Evolutionary conservation across 352 stramenopile genomes (phyloP).

Genomic region (Globisporangium splendens): DNA sequence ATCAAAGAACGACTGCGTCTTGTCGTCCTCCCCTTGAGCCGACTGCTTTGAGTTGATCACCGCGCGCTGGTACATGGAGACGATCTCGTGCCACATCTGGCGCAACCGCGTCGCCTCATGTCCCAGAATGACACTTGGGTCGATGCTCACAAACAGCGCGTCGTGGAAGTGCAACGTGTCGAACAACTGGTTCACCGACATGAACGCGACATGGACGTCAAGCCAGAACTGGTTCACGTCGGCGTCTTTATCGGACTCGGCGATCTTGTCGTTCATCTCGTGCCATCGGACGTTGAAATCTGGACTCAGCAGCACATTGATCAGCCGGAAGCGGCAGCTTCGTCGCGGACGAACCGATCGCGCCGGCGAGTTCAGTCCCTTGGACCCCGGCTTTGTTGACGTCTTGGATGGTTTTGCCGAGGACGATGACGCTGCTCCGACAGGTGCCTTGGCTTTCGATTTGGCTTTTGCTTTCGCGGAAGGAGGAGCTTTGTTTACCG

Average conservation of each 20-base stretch:
- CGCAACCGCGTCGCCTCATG: conserved; percentile 45
- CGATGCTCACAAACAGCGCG: conserved; percentile 51
- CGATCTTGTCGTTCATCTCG: conserved; percentile 29
- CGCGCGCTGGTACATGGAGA: conserved; percentile 44
- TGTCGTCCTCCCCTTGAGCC: conserved; percentile 15
- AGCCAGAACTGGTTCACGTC: conserved; percentile 50
- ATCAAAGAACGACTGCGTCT: conserved; percentile 50
- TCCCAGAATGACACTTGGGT: conserved; percentile 35
- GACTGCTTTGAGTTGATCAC: conserved; percentile 30
- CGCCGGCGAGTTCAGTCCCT: not conserved
- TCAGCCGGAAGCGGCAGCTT: conserved; percentile 63
- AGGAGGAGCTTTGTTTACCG: not conserved
- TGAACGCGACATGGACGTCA: conserved; percentile 56
- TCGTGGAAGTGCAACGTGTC: conserved; percentile 63
- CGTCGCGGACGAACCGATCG: conserved; percentile 30
- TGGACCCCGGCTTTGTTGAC: not conserved
- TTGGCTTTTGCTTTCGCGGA: not conserved
- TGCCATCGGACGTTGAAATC: conserved; percentile 49
- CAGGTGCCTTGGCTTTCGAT: not conserved
- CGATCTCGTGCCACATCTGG: conserved; percentile 66
- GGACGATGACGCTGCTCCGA: not conserved
- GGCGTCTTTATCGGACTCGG: conserved; percentile 11
- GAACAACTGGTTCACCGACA: conserved; percentile 38
- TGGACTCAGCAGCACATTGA: conserved; percentile 63
- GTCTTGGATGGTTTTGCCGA: not conserved